Evolutionary conservation across 2,329 filamentous ascomycete species (phyloP), one percentile per base, ranked within the genome.

Genomic region (Talaromyces sp.): DNA sequence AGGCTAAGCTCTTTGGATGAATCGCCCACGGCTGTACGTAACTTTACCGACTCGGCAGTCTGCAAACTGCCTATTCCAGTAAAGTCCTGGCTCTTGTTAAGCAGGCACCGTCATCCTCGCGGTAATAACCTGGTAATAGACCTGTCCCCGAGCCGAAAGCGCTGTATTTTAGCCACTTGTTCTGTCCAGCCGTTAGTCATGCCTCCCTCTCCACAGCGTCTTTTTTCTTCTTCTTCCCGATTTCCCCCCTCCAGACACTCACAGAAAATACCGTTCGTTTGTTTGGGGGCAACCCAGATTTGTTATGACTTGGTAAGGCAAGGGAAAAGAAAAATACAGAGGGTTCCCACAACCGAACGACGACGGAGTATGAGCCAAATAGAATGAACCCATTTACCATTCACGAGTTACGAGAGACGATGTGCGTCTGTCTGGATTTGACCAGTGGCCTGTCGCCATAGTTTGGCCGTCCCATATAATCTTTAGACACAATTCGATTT

Each of bases 121-220:
- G 5, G 50, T 35, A 23, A 54, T 35, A 35, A 54, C 50, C 31
- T 18, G 31, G 31, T 37, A 35, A 54, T 3, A n/a, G 31, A n/a
- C 9, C n/a, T 23, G 31, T 21, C 31, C 31, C 50, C 50, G 46
- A 50, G 46, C 46, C 46, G 46, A 31, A 50, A 50, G 46, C 25
- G 50, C 31, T 52, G 25, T 52, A 52, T 52, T 33, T 54, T 54
- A 52, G 48, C 48, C 28, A 52, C 25, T 31, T 31, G 44, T 48
- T 48, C 44, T 48, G 40, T 48, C 44, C 46, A n/a, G 7, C 18
- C 42, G 40, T 44, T 46, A 14, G 42, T 23, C 42, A 14, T 48
- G 44, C 48, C 48, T 52, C 48, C 33, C 25, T 33, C 33, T n/a
- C 25, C 46, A 18, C 48, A n/a, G 48, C 28, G 48, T 33, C n/a